Percentiles rank a stretch among this genome's conserved stretches.
phyloP scores from a whole-genome alignment of 2,329 filamentous ascomycete species.

The Trichoderma koningii region DNA sequence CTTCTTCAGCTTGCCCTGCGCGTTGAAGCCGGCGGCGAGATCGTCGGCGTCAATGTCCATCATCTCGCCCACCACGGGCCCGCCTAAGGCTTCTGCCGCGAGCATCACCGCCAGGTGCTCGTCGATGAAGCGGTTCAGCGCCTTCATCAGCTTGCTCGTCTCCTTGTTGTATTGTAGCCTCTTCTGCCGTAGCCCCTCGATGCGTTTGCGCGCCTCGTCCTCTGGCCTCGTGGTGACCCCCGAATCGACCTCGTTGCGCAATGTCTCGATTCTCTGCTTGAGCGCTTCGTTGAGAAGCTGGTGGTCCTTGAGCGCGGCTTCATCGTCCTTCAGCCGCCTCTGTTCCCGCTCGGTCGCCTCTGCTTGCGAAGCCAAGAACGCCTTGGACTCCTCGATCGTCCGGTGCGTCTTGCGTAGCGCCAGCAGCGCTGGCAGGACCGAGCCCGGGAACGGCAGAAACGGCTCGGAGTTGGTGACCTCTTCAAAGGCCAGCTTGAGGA shows the following conservation, averaged over 20 bases:
- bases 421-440: slow-evolving; percentile 69
- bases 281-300: slow-evolving; percentile 56
- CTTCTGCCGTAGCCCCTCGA: slow-evolving; percentile 61
- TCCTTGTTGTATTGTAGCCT: slow-evolving; percentile 63
- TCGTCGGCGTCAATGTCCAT: slow-evolving; percentile 64
- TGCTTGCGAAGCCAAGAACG: slow-evolving; percentile 54
- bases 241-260: slow-evolving; percentile 60
- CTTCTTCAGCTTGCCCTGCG: slow-evolving; percentile 59
- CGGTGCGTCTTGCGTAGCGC: slow-evolving; percentile 68
- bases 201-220: slow-evolving; percentile 63
- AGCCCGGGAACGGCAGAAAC: slow-evolving; percentile 66
- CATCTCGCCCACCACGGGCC: slow-evolving; percentile 76
- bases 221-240: slow-evolving; percentile 60
- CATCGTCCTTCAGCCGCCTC: slow-evolving; percentile 54
- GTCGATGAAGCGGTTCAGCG: slow-evolving; percentile 71
- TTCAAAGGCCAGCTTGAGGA: slow-evolving; percentile 67
- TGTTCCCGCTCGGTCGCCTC: slow-evolving; percentile 47
- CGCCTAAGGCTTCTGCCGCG: slow-evolving; percentile 80
- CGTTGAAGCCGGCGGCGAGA: slow-evolving; percentile 60
- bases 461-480: slow-evolving; percentile 62
- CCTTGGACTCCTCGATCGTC: slow-evolving; percentile 64
- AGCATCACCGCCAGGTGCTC: slow-evolving; percentile 71
- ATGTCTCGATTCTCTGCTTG: slow-evolving; percentile 57
- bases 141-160: slow-evolving; percentile 61
- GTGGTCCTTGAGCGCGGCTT: slow-evolving; percentile 56